phyloP scores from a whole-genome alignment of 495 filamentous ascomycete genomes.

The Amniculicola lignicola region DNA sequence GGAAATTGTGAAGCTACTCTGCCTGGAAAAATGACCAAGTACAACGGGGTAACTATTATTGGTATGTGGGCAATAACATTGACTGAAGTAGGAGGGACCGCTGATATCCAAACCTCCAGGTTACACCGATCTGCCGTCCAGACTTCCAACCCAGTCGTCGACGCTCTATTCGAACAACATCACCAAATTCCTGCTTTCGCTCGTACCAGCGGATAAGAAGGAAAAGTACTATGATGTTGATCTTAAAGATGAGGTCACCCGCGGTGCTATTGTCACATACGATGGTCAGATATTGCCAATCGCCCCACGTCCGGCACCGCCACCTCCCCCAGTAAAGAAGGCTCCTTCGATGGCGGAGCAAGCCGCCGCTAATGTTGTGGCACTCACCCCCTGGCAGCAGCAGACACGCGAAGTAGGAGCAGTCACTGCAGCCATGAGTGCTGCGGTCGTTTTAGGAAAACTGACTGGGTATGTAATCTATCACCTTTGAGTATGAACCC shows the following conservation, averaged over 20 bases:
- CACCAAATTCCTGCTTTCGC: slow-evolving; percentile 74
- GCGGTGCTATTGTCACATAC: slow-evolving; percentile 71
- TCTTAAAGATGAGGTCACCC: slow-evolving; percentile 73
- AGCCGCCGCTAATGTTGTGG: slow-evolving; percentile 47
- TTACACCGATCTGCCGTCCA: slow-evolving; percentile 78
- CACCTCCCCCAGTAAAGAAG: slow-evolving; percentile 53
- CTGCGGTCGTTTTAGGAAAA: slow-evolving; percentile 69
- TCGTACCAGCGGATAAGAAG: slow-evolving; percentile 65
- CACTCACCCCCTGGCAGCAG: slow-evolving; percentile 74
- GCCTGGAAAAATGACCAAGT: slow-evolving; percentile 60
- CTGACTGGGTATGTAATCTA: slow-evolving; percentile 50
- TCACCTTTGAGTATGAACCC: neutral
- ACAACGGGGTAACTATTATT: slow-evolving; percentile 76
- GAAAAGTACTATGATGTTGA: slow-evolving; percentile 71
- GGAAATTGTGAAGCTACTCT: slow-evolving; percentile 77
- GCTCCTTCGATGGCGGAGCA: slow-evolving; percentile 51
- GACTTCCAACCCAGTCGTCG: slow-evolving; percentile 75
- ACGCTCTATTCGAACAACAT: slow-evolving; percentile 86
- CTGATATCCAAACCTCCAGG: slow-evolving; percentile 42
- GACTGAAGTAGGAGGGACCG: neutral
- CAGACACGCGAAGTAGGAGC: slow-evolving; percentile 63
- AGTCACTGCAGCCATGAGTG: slow-evolving; percentile 70
- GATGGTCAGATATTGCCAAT: slow-evolving; percentile 70
- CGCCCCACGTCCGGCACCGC: slow-evolving; percentile 67
- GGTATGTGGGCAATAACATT: slow-evolving; percentile 44